Evolutionary conservation across 768 basidiomycete species (phyloP), one percentile per base, ranked within the genome.

Genomic region (Amanita fuliginea): DNA sequence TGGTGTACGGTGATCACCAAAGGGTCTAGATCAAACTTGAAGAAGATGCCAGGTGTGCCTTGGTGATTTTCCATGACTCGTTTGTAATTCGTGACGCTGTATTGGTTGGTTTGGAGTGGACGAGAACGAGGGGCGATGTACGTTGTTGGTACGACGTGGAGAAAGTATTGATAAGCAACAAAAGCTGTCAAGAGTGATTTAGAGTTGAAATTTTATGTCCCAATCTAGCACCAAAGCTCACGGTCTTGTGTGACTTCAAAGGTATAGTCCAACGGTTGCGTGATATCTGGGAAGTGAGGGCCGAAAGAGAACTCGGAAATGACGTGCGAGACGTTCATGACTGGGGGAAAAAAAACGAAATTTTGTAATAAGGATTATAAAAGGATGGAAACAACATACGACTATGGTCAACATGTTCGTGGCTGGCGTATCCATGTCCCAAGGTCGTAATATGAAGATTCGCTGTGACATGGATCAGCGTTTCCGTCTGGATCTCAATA

Each of bases 241-340:
- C 84, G 77, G 22, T 86, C 71, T 48, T 76, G 58, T 0, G 87
- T 75, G 0, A 81, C 57, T 62, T 95, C 87, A 52, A 86, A 86
- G 1, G 89, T 87, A 61, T 91, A 81, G 60, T 98, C 95, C 35
- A 99, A 75, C 0, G 95, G 95, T 62, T 99, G 95, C 0, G 80
- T 77, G 44, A 99, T 98, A 39, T 92, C 86, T 2, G 95, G 95
- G 72, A 96, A 97, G 70, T 86, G 83, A 2, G 93, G 88, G 1
- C 95, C 95, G 55, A 98, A 98, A 0, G 93, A 96, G 62, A 97
- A 96, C 64, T 99, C 95, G 46, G 83, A 83, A 59, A 98, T 93
- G 54, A 96, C 81, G 69, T 98, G 95, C 2, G 90, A 92, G 32
- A 99, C 76, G 60, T 99, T 99, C 90, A 97, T 93, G 56, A 83